These are phyloP conservation scores for Suhomyces atakaporum DNA, from an alignment of 1,139 yeast species.

Conservation along the genomic window DNA sequence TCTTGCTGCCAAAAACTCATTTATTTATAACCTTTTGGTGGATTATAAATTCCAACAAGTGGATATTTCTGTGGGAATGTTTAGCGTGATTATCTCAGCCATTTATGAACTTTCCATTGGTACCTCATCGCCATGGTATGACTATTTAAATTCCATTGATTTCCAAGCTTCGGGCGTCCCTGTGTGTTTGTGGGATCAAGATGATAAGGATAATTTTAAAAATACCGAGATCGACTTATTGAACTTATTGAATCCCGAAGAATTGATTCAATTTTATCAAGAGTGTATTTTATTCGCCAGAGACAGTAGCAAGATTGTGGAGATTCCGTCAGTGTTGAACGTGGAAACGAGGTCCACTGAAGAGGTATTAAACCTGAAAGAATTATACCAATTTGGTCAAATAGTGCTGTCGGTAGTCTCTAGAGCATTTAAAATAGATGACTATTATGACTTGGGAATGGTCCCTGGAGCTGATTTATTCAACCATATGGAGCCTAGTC, in stretches of 20 bases:
- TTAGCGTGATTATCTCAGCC: slow-evolving; percentile 66
- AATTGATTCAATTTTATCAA: slow-evolving; percentile 55
- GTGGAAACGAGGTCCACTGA: slow-evolving; percentile 5
- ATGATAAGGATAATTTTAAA: slow-evolving; percentile 46
- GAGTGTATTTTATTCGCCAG: slow-evolving; percentile 55
- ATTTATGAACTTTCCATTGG: slow-evolving; percentile 63
- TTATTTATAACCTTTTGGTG: slow-evolving; percentile 63
- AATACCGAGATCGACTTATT: slow-evolving; percentile 71
- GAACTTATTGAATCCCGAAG: slow-evolving; percentile 63
- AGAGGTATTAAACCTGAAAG: slow-evolving; percentile 15
- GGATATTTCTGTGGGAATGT: slow-evolving; percentile 48
- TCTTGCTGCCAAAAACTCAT: slow-evolving; percentile 59
- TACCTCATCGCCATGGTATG: slow-evolving; percentile 72
- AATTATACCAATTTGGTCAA: slow-evolving; percentile 49
- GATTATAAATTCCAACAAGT: slow-evolving; percentile 45
- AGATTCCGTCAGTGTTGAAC: slow-evolving; percentile 42
- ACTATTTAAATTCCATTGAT: slow-evolving; percentile 60
- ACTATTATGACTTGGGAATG: slow-evolving; percentile 68
- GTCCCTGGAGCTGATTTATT: slow-evolving; percentile 93
- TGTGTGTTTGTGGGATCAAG: slow-evolving; percentile 64
- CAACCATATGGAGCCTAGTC: slow-evolving; percentile 59
- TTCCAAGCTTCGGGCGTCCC: slow-evolving; percentile 45
- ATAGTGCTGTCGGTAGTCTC: slow-evolving; percentile 64
- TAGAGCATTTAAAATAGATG: slow-evolving; percentile 79
- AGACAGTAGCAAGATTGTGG: slow-evolving; percentile 25